These are phyloP conservation scores for Dicorynia guianensis DNA, from an alignment of 306 rosid genomes.

Conservation along the genomic window DNA sequence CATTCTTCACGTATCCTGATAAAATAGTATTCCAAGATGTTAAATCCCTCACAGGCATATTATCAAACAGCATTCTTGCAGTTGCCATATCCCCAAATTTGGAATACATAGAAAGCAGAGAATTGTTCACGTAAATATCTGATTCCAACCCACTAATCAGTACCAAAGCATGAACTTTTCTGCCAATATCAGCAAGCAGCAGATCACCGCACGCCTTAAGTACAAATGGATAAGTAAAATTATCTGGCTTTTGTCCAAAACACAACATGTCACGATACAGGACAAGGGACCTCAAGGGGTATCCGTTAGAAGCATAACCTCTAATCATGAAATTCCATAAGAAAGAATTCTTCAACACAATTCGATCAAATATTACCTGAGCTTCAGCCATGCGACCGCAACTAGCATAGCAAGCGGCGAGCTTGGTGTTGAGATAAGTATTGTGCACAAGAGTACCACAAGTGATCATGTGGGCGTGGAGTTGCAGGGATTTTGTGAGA, in stretches of 20 bases:
- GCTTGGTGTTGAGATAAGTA: slow-evolving; percentile 59
- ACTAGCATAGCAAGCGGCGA: slow-evolving; percentile 61
- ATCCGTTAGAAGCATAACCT: slow-evolving; percentile 55
- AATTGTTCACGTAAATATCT: slow-evolving; percentile 55
- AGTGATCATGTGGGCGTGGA: slow-evolving; percentile 54
- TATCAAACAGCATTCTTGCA: slow-evolving; percentile 63
- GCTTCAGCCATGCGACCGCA: slow-evolving; percentile 59
- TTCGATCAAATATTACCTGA: slow-evolving; percentile 49
- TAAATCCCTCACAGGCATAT: slow-evolving; percentile 59
- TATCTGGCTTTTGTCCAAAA: slow-evolving; percentile 53
- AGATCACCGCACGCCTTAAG: slow-evolving; percentile 69
- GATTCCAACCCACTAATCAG: slow-evolving; percentile 48
- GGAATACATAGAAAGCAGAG: slow-evolving; percentile 52
- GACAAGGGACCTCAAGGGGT: slow-evolving; percentile 20
- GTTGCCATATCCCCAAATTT: slow-evolving; percentile 54
- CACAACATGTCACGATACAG: slow-evolving; percentile 47
- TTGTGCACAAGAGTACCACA: slow-evolving; percentile 53
- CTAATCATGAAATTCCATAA: slow-evolving; percentile 66
- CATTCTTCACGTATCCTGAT: slow-evolving; percentile 57
- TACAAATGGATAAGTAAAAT: slow-evolving; percentile 69
- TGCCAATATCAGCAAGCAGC: slow-evolving; percentile 52
- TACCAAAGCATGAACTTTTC: slow-evolving; percentile 56
- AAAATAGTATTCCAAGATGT: slow-evolving; percentile 63
- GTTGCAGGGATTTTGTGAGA: slow-evolving; percentile 49
- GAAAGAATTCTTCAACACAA: slow-evolving; percentile 50